Conservation (phyloP, 2,329 filamentous ascomycete species). For the Calonectria multiphialidica region DNA sequence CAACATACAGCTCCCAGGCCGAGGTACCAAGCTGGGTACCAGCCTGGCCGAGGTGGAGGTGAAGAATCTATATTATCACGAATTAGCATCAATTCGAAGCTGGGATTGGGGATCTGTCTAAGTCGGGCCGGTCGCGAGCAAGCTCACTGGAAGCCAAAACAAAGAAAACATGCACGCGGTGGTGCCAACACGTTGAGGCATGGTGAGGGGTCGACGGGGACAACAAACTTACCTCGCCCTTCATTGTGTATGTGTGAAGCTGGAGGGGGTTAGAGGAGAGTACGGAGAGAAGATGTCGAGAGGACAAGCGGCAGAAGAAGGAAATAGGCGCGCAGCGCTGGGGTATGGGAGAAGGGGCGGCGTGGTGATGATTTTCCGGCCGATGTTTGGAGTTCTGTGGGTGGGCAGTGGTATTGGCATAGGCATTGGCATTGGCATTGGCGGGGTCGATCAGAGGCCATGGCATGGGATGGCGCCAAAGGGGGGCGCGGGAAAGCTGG, state of each 20-base stretch:
- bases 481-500: constrained; percentile 9
- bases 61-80: constrained; percentile 64
- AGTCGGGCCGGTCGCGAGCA: constrained; percentile 22
- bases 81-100: constrained; percentile 29
- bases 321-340: constrained; percentile 52
- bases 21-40: constrained; percentile 81
- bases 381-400: constrained; percentile 48
- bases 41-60: constrained; percentile 76
- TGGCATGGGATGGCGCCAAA: constrained; percentile 24
- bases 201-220: constrained; percentile 6
- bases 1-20: constrained; percentile 80
- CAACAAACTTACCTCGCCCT: constrained; percentile 64
- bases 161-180: constrained; percentile 32
- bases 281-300: constrained; percentile 35
- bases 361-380: constrained; percentile 51
- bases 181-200: constrained; percentile 23
- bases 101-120: constrained; percentile 25
- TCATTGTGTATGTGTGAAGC: constrained; percentile 58
- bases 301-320: constrained; percentile 34
- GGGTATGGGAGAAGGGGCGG: constrained; percentile 42
- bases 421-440: constrained; percentile 36
- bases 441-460: constrained; percentile 40
- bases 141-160: constrained; percentile 18
- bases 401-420: constrained; percentile 25
- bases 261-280: constrained; percentile 36